Percentiles rank a stretch among this genome's conserved stretches.
These are phyloP conservation scores for Kregervanrija delftensis DNA, from an alignment of 805 yeast genomes.

Conservation along the genomic window DNA sequence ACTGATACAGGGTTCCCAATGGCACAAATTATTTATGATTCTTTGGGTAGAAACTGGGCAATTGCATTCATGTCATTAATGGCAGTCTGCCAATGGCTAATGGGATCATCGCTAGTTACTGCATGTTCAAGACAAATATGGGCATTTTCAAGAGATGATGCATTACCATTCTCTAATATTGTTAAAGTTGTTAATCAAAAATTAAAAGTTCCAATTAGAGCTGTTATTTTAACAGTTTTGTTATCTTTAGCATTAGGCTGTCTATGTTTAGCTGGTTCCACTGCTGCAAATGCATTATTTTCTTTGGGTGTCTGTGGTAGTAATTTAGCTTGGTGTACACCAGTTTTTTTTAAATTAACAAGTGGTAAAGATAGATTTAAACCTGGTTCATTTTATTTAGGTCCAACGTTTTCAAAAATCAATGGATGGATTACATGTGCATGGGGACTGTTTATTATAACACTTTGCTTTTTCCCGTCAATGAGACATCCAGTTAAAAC, in stretches of 20 bases:
- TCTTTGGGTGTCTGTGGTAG: constrained; percentile 36
- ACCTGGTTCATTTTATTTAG: constrained; percentile 36
- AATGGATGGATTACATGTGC: constrained; percentile 26
- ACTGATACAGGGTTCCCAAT: constrained; percentile 33
- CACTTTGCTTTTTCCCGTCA: constrained; percentile 31
- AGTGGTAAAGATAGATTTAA: constrained; percentile 30
- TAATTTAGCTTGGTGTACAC: constrained; percentile 34
- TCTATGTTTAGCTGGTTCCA: constrained; percentile 30
- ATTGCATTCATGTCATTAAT: constrained; percentile 38
- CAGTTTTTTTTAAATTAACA: constrained; percentile 32
- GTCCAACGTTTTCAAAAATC: constrained; percentile 23
- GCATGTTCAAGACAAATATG: constrained; percentile 40
- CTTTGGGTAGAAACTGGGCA: constrained; percentile 40
- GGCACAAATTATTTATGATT: constrained; percentile 38
- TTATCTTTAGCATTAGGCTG: constrained; percentile 30
- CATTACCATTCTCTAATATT: constrained; percentile 33
- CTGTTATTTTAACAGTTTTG: constrained; percentile 32
- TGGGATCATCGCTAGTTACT: constrained; percentile 36
- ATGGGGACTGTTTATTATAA: constrained; percentile 20
- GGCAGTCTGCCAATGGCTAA: constrained; percentile 37
- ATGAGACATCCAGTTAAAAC: constrained; percentile 15
- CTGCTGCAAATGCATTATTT: constrained; percentile 38
- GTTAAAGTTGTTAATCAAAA: constrained; percentile 34
- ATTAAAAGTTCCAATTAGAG: constrained; percentile 35
- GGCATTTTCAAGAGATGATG: constrained; percentile 44